Evolutionary conservation across 495 filamentous ascomycete genomes (phyloP), one percentile per base, ranked within the genome.

Genomic region (Oleoguttula mirabilis): DNA sequence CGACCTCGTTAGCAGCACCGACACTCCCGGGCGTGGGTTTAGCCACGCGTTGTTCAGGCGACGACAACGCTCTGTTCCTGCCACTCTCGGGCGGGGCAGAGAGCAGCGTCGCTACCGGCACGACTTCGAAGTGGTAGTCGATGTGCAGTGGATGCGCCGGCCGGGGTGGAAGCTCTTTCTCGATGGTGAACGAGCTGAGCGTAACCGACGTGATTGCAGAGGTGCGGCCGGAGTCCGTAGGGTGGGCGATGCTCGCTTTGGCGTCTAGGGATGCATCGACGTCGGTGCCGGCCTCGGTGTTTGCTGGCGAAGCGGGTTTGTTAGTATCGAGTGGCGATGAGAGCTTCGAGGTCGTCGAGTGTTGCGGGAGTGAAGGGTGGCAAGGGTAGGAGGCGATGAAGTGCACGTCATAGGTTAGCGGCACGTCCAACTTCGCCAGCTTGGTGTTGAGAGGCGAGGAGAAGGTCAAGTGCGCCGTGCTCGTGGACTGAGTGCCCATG

Each of bases 301-400:
- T 20, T 10, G 10, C 15, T 14, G 32, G 32, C n/a, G 39, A 17
- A 12, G 16, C 10, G 2, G 31, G 12, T 20, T 14, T 17, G 7
- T 22, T 33, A 4, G 28, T 3, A 6, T 2, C 6, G n/a, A 20
- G 12, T 3, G 25, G 38, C 5, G 40, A 33, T n/a, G 44, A 51
- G 23, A 34, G 22, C 32, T 48, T 45, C 20, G 39, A 34, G 27
- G 2, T 35, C 7, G 24, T 10, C 20, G 20, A 22, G 24, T 12
- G 10, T 35, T 45, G 52, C 21, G 56, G 51, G 20, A 51, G 51
- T 46, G 58, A 63, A 3, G 60, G 60, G 20, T 54, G 51, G 48
- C 60, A 63, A 3, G 60, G 60, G 22, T 54, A 60, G 6, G 58
- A 56, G 8, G 54, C 46, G 22, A 63, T 45, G 51, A 63, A 60